phyloP scores from a whole-genome alignment of 1,139 yeast genomes.

The Lodderomyces pseudojiufengensis region DNA sequence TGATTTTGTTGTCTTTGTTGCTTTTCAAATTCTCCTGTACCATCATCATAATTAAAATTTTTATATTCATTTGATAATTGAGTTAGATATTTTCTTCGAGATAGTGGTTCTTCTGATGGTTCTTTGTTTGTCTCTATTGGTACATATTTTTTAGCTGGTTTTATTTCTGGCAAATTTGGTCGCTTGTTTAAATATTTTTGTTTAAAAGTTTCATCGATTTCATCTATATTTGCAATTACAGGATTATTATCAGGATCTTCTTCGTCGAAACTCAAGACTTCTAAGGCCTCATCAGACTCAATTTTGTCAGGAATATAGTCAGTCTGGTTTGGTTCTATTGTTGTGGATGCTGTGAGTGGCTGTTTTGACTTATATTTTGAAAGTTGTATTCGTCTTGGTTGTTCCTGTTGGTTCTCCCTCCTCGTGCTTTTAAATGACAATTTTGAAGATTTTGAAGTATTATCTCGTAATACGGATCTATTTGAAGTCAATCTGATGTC shows the following conservation, averaged over 20 bases:
- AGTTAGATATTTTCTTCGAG: conserved; percentile 9
- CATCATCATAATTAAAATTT: conserved; percentile 15
- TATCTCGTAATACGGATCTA: neutral
- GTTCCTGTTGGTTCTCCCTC: too few species aligned
- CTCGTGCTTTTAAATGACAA: too few species aligned
- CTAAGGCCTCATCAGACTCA: neutral
- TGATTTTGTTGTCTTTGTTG: conserved; percentile 3
- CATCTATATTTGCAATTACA: conserved; percentile 18
- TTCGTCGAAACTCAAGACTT: conserved; percentile 11
- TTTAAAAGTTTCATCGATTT: conserved; percentile 8
- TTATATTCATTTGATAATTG: conserved; percentile 11
- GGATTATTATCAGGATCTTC: conserved; percentile 21
- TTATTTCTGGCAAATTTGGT: neutral
- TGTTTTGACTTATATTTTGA: conserved; percentile 6
- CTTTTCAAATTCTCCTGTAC: conserved; percentile 6
- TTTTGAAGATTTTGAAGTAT: too few species aligned
- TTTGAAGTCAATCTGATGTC: neutral
- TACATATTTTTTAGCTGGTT: conserved; percentile 10
- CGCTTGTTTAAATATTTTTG: neutral
- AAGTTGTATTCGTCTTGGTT: conserved; percentile 1
- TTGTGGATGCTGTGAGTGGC: too few species aligned
- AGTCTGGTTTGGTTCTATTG: too few species aligned
- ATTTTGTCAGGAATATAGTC: neutral
- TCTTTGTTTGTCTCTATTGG: conserved; percentile 11
- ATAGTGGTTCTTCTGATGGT: neutral